These are phyloP conservation scores for Aspergillus tamarii DNA, from an alignment of 2,329 filamentous ascomycete species.

Conservation along the genomic window DNA sequence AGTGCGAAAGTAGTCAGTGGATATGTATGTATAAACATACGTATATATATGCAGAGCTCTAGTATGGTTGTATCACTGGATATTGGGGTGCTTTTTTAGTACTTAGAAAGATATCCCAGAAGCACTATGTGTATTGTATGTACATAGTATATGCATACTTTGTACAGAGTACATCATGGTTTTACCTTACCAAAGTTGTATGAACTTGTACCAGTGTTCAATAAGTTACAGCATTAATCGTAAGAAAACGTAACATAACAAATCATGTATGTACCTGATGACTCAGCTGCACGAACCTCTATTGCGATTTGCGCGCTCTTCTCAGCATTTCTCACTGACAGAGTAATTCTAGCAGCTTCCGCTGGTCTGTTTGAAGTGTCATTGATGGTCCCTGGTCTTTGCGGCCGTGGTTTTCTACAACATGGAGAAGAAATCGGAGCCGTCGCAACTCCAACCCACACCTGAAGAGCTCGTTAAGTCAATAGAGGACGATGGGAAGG, in stretches of 20 bases:
- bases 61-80: background rate
- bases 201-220: no score
- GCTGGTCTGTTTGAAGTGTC: background rate
- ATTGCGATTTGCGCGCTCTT: constrained; percentile 14
- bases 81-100: background rate
- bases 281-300: constrained; percentile 20
- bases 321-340: background rate
- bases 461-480: constrained; percentile 42
- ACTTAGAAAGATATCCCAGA: background rate
- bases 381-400: background rate
- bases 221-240: background rate
- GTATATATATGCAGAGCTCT: background rate
- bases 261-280: constrained; percentile 10
- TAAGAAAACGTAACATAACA: background rate
- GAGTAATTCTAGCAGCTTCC: background rate
- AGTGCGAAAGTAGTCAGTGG: no score
- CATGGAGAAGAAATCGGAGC: constrained; percentile 32
- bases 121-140: background rate
- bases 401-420: constrained; percentile 17
- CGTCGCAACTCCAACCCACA: constrained; percentile 33
- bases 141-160: background rate
- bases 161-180: no score
- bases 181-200: no score
- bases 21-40: no score
- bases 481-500: constrained; percentile 42